These are phyloP conservation scores for Lepidium sativum DNA, from an alignment of 345 rosid species.

Conservation along the genomic window DNA sequence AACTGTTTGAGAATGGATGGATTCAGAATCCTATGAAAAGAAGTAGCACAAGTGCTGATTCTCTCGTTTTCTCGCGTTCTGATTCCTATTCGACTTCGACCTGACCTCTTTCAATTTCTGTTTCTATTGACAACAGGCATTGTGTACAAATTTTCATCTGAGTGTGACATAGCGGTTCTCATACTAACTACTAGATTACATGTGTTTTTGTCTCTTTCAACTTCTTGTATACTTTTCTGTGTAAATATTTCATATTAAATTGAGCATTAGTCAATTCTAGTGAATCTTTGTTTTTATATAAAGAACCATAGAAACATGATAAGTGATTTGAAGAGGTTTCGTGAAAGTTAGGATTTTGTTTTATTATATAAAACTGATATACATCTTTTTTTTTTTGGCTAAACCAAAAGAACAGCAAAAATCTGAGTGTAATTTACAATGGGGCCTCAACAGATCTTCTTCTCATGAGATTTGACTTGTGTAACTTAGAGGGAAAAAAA, in stretches of 20 bases:
- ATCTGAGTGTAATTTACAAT: constrained; percentile 11
- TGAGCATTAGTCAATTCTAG: not conserved
- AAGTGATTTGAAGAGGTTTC: not conserved
- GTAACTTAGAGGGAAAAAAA: constrained; percentile 22
- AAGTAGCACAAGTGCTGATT: constrained; percentile 15
- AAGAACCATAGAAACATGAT: not conserved
- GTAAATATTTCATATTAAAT: not conserved
- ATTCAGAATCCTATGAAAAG: constrained; percentile 28
- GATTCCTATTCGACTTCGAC: constrained; percentile 7
- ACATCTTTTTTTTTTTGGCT: constrained; percentile 3
- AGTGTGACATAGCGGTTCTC: not conserved
- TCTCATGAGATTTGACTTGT: constrained; percentile 28
- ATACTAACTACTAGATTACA: not conserved
- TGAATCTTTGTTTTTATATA: not conserved
- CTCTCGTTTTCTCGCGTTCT: constrained; percentile 9
- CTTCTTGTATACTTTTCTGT: not conserved
- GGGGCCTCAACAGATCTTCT: constrained; percentile 52
- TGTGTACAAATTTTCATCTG: not conserved
- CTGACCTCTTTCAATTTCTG: not conserved
- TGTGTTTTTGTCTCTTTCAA: not conserved
- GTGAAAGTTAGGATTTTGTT: not conserved
- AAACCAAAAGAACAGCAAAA: constrained; percentile 16
- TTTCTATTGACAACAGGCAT: too few species aligned
- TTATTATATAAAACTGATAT: constrained; percentile 8
- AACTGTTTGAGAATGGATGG: constrained; percentile 50